Base-by-base conservation (phyloP, 805 yeast genomes). In the Teunomyces panamensis region DNA sequence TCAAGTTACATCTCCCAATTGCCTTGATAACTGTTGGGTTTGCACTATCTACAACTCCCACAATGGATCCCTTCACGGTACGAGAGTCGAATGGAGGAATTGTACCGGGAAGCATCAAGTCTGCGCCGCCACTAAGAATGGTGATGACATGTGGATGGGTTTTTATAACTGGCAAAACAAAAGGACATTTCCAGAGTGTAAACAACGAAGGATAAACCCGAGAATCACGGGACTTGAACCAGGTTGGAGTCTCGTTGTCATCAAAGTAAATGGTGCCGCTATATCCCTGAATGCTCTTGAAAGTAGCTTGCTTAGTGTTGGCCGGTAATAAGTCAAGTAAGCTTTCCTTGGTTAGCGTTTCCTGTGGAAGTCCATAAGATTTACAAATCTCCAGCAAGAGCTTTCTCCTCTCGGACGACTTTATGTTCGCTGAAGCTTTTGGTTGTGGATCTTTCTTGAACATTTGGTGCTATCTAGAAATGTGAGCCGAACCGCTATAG, bases 101-200 rank as follows among this genome's bases (percentile, higher is more conserved):
- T 4, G 82, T 76, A 0, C 95, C 95, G 2, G 90, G 87, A 30
- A 85, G 70, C 90, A 87, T 86, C 52, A 87, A 65, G 56, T 87
- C 79, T 0, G 98, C 97, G 9, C 97, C 97, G 49, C 80, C 80
- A 29, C 74, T 68, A n/a, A 90, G 67, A 9, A 81, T 79, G 43
- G 78, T 84, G 13, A 92, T 74, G 1, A 92, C 96, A 54, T 77
- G 80, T 9, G 79, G 79, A 60, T 88, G 90, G 0, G 97, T 91
- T 48, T 71, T 66, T 2, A 91, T 79, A 0, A 76, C 61, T 0
- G 96, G 96, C 17, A 89, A 54, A 9, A 89, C 46, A 49, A 68
- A 78, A 0, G 91, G 89, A 33, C 79, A 75, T 20, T 73, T 72
- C 94, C 96, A 88, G 35, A 85, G 63, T 0, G 89, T 81, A 59